A percentile compares a stretch with the other conserved stretches of the same genome.
These are phyloP conservation scores for Hydnomerulius pinastri DNA, from an alignment of 768 basidiomycete genomes.

Conservation along the genomic window DNA sequence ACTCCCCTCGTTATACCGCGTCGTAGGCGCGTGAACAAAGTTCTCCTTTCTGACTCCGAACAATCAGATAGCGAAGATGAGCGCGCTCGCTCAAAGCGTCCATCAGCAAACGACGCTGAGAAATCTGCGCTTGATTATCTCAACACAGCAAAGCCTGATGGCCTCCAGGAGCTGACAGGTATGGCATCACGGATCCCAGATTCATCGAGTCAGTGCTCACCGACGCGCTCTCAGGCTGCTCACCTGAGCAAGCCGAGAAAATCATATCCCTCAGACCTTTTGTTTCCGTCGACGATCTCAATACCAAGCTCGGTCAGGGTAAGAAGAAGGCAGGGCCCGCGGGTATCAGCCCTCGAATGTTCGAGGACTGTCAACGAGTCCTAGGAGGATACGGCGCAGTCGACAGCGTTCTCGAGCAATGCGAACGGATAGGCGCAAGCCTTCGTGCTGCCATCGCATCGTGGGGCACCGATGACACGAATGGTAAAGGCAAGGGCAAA, in stretches of 20 bases:
- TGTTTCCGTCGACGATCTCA: conserved; percentile 70
- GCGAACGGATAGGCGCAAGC: conserved; percentile 80
- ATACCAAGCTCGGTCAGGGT: conserved; percentile 75
- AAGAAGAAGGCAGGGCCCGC: conserved; percentile 81
- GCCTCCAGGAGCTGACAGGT: conserved; percentile 78
- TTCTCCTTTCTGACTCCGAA: conserved; percentile 66
- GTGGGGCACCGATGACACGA: conserved; percentile 55
- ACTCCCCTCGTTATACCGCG: conserved; percentile 46
- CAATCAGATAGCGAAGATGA: conserved; percentile 52
- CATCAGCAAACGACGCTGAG: conserved; percentile 43
- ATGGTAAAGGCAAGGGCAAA: conserved; percentile 41
- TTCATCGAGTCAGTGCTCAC: conserved; percentile 4
- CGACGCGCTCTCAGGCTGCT: conserved; percentile 58
- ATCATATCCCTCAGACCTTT: conserved; percentile 85
- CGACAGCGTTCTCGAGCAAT: conserved; percentile 84
- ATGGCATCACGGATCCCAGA: conserved; percentile 19
- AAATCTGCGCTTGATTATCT: conserved; percentile 65
- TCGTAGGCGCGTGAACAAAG: conserved; percentile 56
- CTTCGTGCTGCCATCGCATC: conserved; percentile 74
- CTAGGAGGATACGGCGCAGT: conserved; percentile 86
- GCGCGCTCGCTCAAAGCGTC: conserved; percentile 32
- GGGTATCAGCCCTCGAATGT: conserved; percentile 86
- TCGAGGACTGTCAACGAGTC: conserved; percentile 87
- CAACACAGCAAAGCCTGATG: conserved; percentile 61
- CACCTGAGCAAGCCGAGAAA: conserved; percentile 72